phyloP scores from a whole-genome alignment of 2,329 filamentous ascomycete species.

The Fusarium drepaniforme region DNA sequence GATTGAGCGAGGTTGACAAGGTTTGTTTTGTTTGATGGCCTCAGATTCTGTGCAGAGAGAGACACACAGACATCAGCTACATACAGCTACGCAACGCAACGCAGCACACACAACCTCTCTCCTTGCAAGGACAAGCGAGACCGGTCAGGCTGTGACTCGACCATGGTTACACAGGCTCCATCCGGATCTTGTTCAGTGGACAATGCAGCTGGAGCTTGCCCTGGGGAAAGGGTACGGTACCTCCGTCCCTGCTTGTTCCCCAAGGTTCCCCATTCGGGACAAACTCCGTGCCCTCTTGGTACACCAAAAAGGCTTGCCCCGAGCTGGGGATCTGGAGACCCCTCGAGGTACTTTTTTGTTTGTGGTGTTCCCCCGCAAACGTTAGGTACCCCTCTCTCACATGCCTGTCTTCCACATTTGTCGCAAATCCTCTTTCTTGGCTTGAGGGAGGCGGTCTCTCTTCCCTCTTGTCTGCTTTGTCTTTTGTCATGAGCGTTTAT shows the following conservation, averaged over 20 bases:
- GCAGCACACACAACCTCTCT: neutral
- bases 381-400: slow-evolving; percentile 41
- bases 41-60: neutral
- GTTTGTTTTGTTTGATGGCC: slow-evolving; percentile 2
- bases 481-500: neutral
- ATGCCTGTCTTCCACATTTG: slow-evolving; percentile 37
- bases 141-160: slow-evolving; percentile 13
- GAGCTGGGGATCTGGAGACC: slow-evolving; percentile 37
- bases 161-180: slow-evolving; percentile 17
- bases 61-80: neutral
- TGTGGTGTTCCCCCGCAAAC: slow-evolving; percentile 23
- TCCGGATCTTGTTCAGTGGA: slow-evolving; percentile 1
- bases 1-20: slow-evolving; percentile 17
- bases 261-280: slow-evolving; percentile 35
- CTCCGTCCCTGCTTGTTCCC: slow-evolving; percentile 12
- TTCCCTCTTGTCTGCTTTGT: slow-evolving; percentile 3
- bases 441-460: neutral
- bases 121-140: slow-evolving; percentile 25
- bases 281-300: slow-evolving; percentile 28
- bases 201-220: neutral
- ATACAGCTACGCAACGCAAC: too few species aligned
- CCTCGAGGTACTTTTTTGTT: slow-evolving; percentile 37
- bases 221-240: neutral
- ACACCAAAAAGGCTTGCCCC: slow-evolving; percentile 33
- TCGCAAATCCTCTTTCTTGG: slow-evolving; percentile 4